Base-by-base conservation (phyloP, 805 yeast genomes). In the Candida rishiriensis region DNA sequence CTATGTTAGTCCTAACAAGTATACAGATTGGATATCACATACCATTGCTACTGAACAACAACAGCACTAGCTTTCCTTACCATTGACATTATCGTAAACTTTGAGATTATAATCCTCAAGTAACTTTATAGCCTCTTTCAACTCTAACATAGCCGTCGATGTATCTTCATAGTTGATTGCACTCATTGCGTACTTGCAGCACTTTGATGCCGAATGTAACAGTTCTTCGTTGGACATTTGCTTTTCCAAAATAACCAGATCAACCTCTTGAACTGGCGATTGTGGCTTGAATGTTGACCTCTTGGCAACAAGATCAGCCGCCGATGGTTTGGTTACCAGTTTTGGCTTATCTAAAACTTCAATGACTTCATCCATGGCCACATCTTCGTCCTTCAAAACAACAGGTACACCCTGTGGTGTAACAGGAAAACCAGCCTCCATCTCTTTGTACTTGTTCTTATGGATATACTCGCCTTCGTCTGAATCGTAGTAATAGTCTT, bases 121-220 rank as follows among this genome's bases (percentile, higher is more conserved):
- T 14, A 53, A 14, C 18, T 39, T 71, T 32, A 82, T 59, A 0
- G 85, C 85, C 34, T 68, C 60, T 29, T 63, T 53, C 30, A 83
- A 65, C 59, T 83, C 85, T 9, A 54, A 54, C 39, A 79, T 70
- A 3, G 89, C 90, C 0, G 89, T 84, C n/a, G 53, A 64, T 8
- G 72, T 60, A 48, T 83, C 90, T 53, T 84, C 90, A 56, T 81
- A 84, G 56, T 79, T 80, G 31, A 83, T 69, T 1, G 90, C 88
- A 10, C 87, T 81, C 10, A 81, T 73, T n/a, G 88, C 89, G 56
- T 76, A 83, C 51, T 75, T 78, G 46, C 88, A 83, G 48, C 78
- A 83, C 54, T 82, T 83, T 54, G 79, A 80, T 2, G 83, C 79
- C 4, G 54, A 46, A 3, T 60, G 51, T 2, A 72, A 59, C 2